phyloP scores from a whole-genome alignment of 306 rosid species.

The Hippophae rhamnoides region DNA sequence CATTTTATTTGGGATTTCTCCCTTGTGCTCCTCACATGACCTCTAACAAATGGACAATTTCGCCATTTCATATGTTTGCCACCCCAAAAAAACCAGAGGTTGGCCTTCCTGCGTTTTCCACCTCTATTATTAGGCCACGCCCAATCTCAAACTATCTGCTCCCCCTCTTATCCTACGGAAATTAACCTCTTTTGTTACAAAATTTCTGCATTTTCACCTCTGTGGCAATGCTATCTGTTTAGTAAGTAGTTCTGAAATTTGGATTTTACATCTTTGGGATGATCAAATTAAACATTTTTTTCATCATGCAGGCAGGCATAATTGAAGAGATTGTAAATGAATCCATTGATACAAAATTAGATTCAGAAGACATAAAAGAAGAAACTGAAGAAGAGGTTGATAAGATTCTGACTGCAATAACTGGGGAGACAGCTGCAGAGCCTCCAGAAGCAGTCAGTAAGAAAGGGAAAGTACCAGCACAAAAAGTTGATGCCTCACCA shows the following conservation, averaged over 20 bases:
- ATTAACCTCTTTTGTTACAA: no score
- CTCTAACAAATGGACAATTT: no score
- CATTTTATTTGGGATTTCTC: no score
- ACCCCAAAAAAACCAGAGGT: no score
- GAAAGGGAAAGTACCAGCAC: slow-evolving; percentile 55
- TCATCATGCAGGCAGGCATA: slow-evolving; percentile 55
- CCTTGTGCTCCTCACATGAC: no score
- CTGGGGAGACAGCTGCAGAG: slow-evolving; percentile 79
- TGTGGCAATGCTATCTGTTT: slow-evolving; percentile 2
- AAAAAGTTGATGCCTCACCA: slow-evolving; percentile 33
- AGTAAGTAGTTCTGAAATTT: not conserved
- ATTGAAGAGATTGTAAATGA: slow-evolving; percentile 79
- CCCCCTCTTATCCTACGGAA: no score
- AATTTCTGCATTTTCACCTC: not conserved
- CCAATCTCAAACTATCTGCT: not conserved
- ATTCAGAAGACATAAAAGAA: slow-evolving; percentile 85
- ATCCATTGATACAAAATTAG: slow-evolving; percentile 66
- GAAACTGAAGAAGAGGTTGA: slow-evolving; percentile 95
- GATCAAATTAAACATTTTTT: not conserved
- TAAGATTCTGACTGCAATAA: slow-evolving; percentile 62
- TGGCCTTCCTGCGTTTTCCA: no score
- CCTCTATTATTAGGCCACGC: not conserved
- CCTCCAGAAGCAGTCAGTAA: slow-evolving; percentile 77
- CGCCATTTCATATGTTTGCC: no score
- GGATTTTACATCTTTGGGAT: not conserved